Percentiles rank a stretch among this genome's conserved stretches.
These are phyloP conservation scores for Abortiporus biennis DNA, from an alignment of 1,284 basidiomycete species.

Conservation along the genomic window DNA sequence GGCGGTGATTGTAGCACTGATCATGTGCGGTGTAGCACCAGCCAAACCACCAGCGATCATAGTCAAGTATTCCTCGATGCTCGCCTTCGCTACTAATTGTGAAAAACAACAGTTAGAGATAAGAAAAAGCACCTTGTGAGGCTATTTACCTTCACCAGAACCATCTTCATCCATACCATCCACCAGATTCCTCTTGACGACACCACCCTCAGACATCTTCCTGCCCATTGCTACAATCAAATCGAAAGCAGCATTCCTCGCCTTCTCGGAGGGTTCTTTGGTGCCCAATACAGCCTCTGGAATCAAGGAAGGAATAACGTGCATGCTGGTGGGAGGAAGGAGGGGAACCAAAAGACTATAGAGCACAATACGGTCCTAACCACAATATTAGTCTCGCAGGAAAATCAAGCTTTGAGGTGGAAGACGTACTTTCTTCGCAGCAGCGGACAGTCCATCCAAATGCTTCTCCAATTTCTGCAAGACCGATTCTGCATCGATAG, in stretches of 20 bases:
- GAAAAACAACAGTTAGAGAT: conserved; percentile 1
- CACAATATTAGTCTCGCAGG: too few relatives aligned
- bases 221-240: conserved; percentile 87
- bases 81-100: conserved; percentile 57
- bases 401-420: too few relatives aligned
- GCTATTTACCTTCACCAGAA: conserved; percentile 43
- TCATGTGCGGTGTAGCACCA: conserved; percentile 95
- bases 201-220: conserved; percentile 88
- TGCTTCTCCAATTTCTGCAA: conserved; percentile 62
- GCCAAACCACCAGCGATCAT: conserved; percentile 97
- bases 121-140: background rate
- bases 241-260: conserved; percentile 86
- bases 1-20: conserved; percentile 93
- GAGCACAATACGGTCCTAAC: conserved; percentile 78
- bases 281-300: conserved; percentile 97
- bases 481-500: conserved; percentile 49
- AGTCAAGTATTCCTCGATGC: conserved; percentile 89
- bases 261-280: conserved; percentile 95
- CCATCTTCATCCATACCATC: conserved; percentile 79
- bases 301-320: conserved; percentile 85
- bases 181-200: conserved; percentile 72
- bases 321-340: conserved; percentile 70
- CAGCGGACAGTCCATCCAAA: conserved; percentile 64
- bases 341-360: conserved; percentile 68
- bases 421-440: conserved; percentile 87